A percentile compares a stretch with the other conserved stretches of the same genome.
These are phyloP conservation scores for Comarum palustre DNA, from an alignment of 306 rosid species.

Conservation along the genomic window DNA sequence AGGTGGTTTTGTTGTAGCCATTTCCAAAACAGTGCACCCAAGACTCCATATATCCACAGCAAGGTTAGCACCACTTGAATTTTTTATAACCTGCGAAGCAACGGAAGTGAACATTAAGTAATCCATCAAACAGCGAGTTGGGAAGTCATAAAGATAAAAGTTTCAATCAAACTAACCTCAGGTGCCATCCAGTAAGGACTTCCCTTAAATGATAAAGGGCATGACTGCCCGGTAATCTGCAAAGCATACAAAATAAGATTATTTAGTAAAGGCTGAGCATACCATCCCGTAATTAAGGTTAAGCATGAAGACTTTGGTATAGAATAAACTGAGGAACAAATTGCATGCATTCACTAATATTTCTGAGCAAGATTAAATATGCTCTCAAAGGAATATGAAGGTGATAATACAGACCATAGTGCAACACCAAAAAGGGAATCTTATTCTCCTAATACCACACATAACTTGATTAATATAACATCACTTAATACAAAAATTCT, in stretches of 20 bases:
- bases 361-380: neutral
- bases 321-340: neutral
- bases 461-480: slow-evolving; percentile 16
- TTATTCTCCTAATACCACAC: neutral
- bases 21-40: slow-evolving; percentile 98
- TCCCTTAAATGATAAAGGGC: slow-evolving; percentile 93
- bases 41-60: slow-evolving; percentile 99
- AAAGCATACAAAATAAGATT: slow-evolving; percentile 28
- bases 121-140: slow-evolving; percentile 24
- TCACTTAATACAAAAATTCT: slow-evolving; percentile 20
- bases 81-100: slow-evolving; percentile 71
- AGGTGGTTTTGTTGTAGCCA: slow-evolving; percentile 98
- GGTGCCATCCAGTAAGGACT: slow-evolving; percentile 99
- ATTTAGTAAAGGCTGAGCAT: slow-evolving; percentile 26
- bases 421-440: slow-evolving; percentile 14
- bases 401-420: slow-evolving; percentile 14
- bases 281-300: slow-evolving; percentile 16
- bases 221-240: slow-evolving; percentile 85
- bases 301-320: neutral
- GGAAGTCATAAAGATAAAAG: slow-evolving; percentile 18
- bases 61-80: slow-evolving; percentile 76
- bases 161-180: slow-evolving; percentile 55
- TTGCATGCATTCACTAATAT: neutral
- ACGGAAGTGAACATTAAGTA: slow-evolving; percentile 18
- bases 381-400: neutral